Conservation (phyloP, 2,329 filamentous ascomycete genomes). For the Alternaria ethzedia region DNA sequence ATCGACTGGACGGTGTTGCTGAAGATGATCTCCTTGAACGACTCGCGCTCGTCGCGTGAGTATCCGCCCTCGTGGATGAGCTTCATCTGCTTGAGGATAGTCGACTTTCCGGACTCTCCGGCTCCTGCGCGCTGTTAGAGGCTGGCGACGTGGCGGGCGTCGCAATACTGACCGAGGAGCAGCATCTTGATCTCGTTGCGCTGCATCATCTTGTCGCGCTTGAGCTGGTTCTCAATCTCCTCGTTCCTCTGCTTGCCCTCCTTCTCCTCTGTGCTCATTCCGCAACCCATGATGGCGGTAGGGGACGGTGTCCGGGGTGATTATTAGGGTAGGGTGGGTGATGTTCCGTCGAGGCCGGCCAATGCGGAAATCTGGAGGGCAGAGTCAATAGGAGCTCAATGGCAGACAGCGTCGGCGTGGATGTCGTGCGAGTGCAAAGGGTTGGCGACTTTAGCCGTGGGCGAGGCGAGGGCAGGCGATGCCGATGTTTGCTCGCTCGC, state of each 20-base stretch:
- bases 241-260: constrained; percentile 99
- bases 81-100: constrained; percentile 97
- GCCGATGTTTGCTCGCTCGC: constrained; percentile 11
- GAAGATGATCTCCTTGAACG: constrained; percentile 75
- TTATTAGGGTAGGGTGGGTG: constrained; percentile 39
- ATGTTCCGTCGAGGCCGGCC: constrained; percentile 44
- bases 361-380: constrained; percentile 38
- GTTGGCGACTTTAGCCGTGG: constrained; percentile 7
- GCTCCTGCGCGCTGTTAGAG: constrained; percentile 68
- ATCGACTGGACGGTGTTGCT: constrained; percentile 74
- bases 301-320: constrained; percentile 11
- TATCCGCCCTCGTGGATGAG: constrained; percentile 99
- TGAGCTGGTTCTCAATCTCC: constrained; percentile 99
- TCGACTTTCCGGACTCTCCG: constrained; percentile 97
- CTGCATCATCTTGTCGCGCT: constrained; percentile 98
- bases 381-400: constrained; percentile 14
- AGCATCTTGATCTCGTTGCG: constrained; percentile 99
- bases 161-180: constrained; percentile 77
- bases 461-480: constrained; percentile 4
- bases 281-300: constrained; percentile 87
- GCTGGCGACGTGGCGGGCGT: constrained; percentile 7
- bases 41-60: constrained; percentile 82
- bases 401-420: background rate
- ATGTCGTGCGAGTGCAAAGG: constrained; percentile 1
- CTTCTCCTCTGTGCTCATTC: constrained; percentile 99